A percentile compares a stretch with the other conserved stretches of the same genome.
phyloP scores from a whole-genome alignment of 768 basidiomycete species.

The Suillus ampliporus region DNA sequence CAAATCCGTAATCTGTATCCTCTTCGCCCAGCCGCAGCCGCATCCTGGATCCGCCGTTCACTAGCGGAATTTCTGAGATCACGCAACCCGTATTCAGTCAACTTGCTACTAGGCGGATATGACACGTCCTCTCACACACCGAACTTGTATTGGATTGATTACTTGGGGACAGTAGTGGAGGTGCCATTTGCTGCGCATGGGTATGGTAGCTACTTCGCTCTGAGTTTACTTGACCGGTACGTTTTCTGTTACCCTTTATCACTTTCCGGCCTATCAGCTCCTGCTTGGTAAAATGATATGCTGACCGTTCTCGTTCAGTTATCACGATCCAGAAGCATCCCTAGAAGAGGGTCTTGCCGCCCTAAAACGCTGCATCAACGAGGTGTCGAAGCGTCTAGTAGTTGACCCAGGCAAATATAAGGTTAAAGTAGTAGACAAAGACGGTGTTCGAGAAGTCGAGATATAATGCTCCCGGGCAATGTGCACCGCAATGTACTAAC shows the following conservation, averaged over 20 bases:
- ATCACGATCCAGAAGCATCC: slow-evolving; percentile 87
- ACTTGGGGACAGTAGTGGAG: slow-evolving; percentile 86
- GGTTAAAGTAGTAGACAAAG: slow-evolving; percentile 91
- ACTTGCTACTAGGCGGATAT: slow-evolving; percentile 91
- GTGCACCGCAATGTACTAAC: not conserved
- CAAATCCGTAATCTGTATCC: slow-evolving; percentile 93
- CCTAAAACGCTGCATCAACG: slow-evolving; percentile 84
- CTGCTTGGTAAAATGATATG: slow-evolving; percentile 5
- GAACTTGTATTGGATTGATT: slow-evolving; percentile 94
- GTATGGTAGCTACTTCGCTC: slow-evolving; percentile 90
- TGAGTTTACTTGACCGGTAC: slow-evolving; percentile 90
- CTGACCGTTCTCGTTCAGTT: slow-evolving; percentile 50
- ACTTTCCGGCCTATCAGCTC: not conserved
- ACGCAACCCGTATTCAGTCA: slow-evolving; percentile 86
- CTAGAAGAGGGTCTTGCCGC: slow-evolving; percentile 87
- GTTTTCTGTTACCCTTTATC: slow-evolving; percentile 24
- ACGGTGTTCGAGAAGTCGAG: slow-evolving; percentile 84
- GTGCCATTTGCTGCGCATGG: slow-evolving; percentile 97
- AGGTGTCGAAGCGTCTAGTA: slow-evolving; percentile 84
- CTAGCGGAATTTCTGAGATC: slow-evolving; percentile 91
- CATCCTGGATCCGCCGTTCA: slow-evolving; percentile 92
- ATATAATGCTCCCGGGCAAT: slow-evolving; percentile 46
- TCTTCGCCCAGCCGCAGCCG: slow-evolving; percentile 88
- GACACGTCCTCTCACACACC: slow-evolving; percentile 78
- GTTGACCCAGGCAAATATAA: slow-evolving; percentile 84